Evolutionary conservation across 257 asterid genomes (phyloP).

Genomic region (Plantago ovata): DNA sequence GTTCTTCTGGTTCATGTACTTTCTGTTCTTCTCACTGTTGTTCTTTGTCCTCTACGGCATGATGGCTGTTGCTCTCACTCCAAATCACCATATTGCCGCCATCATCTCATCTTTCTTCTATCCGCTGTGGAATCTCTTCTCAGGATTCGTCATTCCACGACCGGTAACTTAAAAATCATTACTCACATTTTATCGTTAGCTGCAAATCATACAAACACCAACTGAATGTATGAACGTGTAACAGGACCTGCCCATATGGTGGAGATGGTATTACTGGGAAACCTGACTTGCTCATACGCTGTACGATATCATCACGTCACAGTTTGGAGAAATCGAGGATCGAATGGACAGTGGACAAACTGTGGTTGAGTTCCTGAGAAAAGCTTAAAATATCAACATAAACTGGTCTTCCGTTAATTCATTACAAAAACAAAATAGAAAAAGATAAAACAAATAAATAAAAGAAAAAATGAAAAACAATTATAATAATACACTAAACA

Average conservation of each 20-base stretch:
- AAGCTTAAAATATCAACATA: too few relatives aligned
- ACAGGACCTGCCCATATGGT: constrained; percentile 77
- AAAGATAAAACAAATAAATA: too few relatives aligned
- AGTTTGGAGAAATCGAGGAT: constrained; percentile 49
- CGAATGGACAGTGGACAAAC: constrained; percentile 18
- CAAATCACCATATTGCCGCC: constrained; percentile 61
- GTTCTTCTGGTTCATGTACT: constrained; percentile 67
- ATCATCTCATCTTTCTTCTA: constrained; percentile 55
- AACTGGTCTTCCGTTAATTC: too few relatives aligned
- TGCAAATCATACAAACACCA: not conserved
- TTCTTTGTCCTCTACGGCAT: constrained; percentile 72
- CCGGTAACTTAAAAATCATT: constrained; percentile 41
- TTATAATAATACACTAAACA: too few relatives aligned
- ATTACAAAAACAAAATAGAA: too few relatives aligned
- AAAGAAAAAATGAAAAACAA: too few relatives aligned
- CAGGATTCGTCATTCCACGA: constrained; percentile 69
- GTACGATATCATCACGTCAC: constrained; percentile 57
- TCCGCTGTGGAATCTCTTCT: constrained; percentile 61
- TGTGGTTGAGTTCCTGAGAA: constrained; percentile 28
- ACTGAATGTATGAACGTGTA: not conserved
- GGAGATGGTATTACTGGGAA: constrained; percentile 88
- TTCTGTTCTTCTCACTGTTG: constrained; percentile 53
- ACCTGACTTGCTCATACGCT: constrained; percentile 58
- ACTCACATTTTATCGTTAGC: not conserved
- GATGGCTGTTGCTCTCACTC: constrained; percentile 75